Evolutionary conservation across 345 rosid genomes (phyloP).

Genomic region (sweet orange (Citrus sinensis)): DNA sequence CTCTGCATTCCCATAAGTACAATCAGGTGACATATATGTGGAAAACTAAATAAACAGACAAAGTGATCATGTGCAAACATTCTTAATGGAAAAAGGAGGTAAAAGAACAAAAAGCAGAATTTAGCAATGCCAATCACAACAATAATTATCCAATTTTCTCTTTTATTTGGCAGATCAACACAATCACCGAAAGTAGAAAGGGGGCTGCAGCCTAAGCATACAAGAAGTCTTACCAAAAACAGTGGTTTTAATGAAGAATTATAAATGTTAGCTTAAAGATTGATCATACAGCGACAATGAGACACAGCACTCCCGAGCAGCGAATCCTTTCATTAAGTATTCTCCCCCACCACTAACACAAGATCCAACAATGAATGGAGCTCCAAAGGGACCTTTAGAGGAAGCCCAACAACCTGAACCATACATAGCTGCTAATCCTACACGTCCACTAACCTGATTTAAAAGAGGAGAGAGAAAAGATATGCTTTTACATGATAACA

Average conservation of each 20-base stretch:
- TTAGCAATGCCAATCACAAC: background rate
- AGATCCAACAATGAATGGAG: conserved; percentile 69
- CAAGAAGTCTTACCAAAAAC: background rate
- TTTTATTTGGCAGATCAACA: background rate
- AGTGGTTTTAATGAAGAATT: background rate
- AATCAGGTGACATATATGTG: background rate
- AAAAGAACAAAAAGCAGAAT: background rate
- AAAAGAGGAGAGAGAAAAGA: background rate
- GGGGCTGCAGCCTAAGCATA: background rate
- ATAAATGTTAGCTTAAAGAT: background rate
- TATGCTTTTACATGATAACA: background rate
- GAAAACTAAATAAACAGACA: background rate
- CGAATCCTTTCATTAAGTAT: conserved; percentile 87
- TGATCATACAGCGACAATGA: conserved; percentile 62
- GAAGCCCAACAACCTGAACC: conserved; percentile 99
- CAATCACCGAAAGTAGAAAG: background rate
- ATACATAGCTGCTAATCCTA: conserved; percentile 87
- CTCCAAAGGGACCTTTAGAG: conserved; percentile 62
- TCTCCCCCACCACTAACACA: conserved; percentile 95
- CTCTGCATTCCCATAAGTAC: background rate
- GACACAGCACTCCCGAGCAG: conserved; percentile 85
- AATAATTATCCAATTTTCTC: background rate
- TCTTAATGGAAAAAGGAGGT: background rate
- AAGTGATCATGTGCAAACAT: background rate
- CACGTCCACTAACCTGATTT: conserved; percentile 81